Evolutionary conservation across 805 yeast genomes (phyloP).

Genomic region (Ogataea trehalophila): DNA sequence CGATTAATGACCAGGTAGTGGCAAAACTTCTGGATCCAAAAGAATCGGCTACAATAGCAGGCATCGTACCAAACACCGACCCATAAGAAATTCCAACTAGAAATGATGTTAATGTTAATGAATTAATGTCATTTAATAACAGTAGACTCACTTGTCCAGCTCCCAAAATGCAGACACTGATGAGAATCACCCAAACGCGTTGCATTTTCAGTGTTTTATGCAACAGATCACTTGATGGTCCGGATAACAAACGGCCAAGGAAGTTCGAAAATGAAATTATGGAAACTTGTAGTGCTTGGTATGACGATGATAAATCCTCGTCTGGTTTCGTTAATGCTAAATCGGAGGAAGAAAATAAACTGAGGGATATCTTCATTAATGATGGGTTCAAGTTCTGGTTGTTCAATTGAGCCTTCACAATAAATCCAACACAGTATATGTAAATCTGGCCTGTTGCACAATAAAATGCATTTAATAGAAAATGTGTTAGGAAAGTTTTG

Average conservation of each 20-base stretch:
- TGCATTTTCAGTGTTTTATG: conserved; percentile 48
- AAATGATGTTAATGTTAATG: conserved; percentile 46
- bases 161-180: conserved; percentile 35
- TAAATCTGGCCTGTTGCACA: conserved; percentile 70
- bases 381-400: conserved; percentile 15
- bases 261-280: conserved; percentile 61
- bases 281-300: conserved; percentile 70
- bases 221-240: conserved; percentile 59
- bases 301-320: conserved; percentile 37
- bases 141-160: conserved; percentile 34
- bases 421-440: conserved; percentile 68
- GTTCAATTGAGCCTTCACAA: conserved; percentile 47
- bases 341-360: conserved; percentile 2
- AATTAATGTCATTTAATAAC: conserved; percentile 35
- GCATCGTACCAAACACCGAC: conserved; percentile 65
- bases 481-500: conserved; percentile 45
- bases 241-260: conserved; percentile 58
- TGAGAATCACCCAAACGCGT: conserved; percentile 58
- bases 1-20: conserved; percentile 70
- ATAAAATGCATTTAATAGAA: conserved; percentile 47
- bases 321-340: conserved; percentile 6
- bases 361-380: conserved; percentile 2
- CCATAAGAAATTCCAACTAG: conserved; percentile 67
- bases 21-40: conserved; percentile 67
- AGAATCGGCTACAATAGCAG: conserved; percentile 68